Conservation (phyloP, 192 early-diverging fungal genomes). For the Mortierella alpina region DNA sequence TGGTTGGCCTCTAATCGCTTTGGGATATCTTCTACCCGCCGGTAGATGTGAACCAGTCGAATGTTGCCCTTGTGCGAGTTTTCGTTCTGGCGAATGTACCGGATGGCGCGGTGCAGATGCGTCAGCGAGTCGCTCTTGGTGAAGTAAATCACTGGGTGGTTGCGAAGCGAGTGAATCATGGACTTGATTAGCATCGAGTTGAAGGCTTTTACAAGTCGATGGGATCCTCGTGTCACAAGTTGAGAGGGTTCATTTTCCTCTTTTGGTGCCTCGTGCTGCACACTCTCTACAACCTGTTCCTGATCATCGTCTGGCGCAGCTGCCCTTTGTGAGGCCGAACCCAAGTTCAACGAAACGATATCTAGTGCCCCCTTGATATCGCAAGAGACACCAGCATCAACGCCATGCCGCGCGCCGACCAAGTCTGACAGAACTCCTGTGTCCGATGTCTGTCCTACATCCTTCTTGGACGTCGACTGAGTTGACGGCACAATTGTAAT, state of each 20-base stretch:
- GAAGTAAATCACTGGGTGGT: slow-evolving; percentile 65
- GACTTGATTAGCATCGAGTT: slow-evolving; percentile 18
- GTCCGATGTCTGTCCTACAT: too few species aligned
- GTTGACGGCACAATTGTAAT: too few species aligned
- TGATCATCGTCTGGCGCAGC: too few species aligned
- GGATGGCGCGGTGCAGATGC: slow-evolving; percentile 66
- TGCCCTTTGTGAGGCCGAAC: too few species aligned
- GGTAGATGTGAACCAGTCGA: slow-evolving; percentile 65
- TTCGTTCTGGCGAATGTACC: slow-evolving; percentile 63
- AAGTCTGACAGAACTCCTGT: too few species aligned
- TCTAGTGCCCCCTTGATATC: too few species aligned
- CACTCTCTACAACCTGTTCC: neutral
- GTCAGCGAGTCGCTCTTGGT: slow-evolving; percentile 67
- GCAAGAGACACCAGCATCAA: too few species aligned
- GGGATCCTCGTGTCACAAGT: slow-evolving; percentile 10
- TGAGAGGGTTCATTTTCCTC: slow-evolving; percentile 5
- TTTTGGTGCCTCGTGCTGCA: slow-evolving; percentile 3
- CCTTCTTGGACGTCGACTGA: too few species aligned
- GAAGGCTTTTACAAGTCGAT: slow-evolving; percentile 11
- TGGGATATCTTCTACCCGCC: slow-evolving; percentile 51
- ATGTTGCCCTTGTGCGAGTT: slow-evolving; percentile 40
- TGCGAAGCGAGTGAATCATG: slow-evolving; percentile 50
- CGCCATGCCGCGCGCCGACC: too few species aligned
- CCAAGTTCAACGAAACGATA: too few species aligned
- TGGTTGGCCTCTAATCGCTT: slow-evolving; percentile 63